Evolutionary conservation across 352 stramenopile genomes (phyloP), one percentile per base, ranked within the genome.

Genomic region (Phytophthora sp.): DNA sequence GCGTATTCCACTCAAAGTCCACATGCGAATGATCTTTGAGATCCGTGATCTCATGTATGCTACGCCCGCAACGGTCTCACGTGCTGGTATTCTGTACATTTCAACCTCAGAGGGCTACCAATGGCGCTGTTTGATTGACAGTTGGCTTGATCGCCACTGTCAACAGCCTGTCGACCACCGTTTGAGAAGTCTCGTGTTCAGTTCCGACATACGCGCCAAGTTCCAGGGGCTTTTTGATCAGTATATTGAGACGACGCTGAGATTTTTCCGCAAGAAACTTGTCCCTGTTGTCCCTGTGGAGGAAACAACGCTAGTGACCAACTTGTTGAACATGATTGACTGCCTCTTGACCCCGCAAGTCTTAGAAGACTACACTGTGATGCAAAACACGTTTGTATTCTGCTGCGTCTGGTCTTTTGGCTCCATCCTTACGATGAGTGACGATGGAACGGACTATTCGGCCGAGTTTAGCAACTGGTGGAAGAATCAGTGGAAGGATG

Each of bases 21-120:
- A 99, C 74, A 99, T 99, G 95, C 79, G 92, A 39, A 97, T 99
- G 90, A 98, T 99, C 63, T 99, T 99, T 67, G 96, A 99, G 75
- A 98, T 99, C 65, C 86, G 94, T 23, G 94, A 98, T 78, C 81
- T 99, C 16, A 88, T 97, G 53, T 98, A 98, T 59, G 96, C 96
- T 16, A 98, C 96, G 20, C 96, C 96, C 3, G 95, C 96, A 9
- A 99, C 96, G 0, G 96, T 98, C 8, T 98, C 88, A 18, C 93
- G 96, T 15, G 96, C 96, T 21, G 96, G 95, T 49, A 99, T 99
- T 44, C 57, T 99, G 35, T 98, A 98, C 71, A 98, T 99, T 53
- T 98, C 90, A 13, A 98, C 93, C 0, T 96, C 95, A 0, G 91
- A 97, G 33, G 96, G 95, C 0, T 98, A 97, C 42, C 96, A 99